These are phyloP conservation scores for Yamadazyma siamensis DNA, from an alignment of 1,139 yeast genomes.

Conservation along the genomic window DNA sequence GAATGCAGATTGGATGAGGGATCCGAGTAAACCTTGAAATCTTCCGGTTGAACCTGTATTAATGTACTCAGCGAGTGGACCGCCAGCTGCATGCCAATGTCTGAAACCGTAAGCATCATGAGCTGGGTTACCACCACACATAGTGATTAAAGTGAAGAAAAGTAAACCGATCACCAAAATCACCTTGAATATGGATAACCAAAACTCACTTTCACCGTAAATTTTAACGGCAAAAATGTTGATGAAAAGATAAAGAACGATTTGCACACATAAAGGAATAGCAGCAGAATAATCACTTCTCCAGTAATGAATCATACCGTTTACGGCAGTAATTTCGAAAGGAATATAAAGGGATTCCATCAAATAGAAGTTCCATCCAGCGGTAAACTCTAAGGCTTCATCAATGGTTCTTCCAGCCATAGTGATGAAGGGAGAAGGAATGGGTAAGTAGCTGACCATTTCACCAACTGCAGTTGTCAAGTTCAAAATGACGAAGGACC, in stretches of 20 bases:
- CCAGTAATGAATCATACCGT: conserved; percentile 76
- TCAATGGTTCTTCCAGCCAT: conserved; percentile 53
- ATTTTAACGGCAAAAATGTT: conserved; percentile 66
- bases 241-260: conserved; percentile 55
- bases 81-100: conserved; percentile 48
- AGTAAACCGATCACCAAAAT: conserved; percentile 66
- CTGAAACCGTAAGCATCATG: conserved; percentile 63
- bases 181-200: conserved; percentile 72
- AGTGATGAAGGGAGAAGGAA: conserved; percentile 56
- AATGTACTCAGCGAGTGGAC: conserved; percentile 50
- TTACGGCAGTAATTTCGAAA: conserved; percentile 75
- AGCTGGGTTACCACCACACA: no score
- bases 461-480: conserved; percentile 77
- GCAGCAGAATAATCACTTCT: conserved; percentile 66
- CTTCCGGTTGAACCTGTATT: conserved; percentile 60
- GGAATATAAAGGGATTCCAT: conserved; percentile 74
- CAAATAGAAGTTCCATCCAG: conserved; percentile 80
- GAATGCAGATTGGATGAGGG: conserved; percentile 58
- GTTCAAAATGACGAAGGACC: conserved; percentile 49
- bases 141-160: conserved; percentile 66
- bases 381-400: conserved; percentile 71
- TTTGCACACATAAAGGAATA: conserved; percentile 58
- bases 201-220: conserved; percentile 78
- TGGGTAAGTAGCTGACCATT: conserved; percentile 76
- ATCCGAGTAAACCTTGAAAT: conserved; percentile 65